These are phyloP conservation scores for Leishmania aethiopica DNA, from an alignment of 208 protist genomes.

Conservation along the genomic window DNA sequence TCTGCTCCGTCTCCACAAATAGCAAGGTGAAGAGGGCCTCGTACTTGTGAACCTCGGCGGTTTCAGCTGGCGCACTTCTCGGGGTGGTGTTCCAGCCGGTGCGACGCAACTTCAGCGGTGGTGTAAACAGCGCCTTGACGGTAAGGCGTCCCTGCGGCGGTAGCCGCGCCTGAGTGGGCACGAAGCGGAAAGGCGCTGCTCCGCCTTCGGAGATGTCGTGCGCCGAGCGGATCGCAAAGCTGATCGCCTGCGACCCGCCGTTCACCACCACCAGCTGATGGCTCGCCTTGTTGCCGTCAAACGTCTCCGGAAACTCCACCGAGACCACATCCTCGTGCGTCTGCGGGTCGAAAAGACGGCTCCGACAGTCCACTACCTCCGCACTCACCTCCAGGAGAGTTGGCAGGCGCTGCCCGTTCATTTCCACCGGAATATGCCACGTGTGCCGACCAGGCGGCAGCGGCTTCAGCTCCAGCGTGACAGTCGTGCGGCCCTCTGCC, in stretches of 20 bases:
- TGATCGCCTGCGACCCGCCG: slow-evolving; percentile 70
- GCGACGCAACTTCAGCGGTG: slow-evolving; percentile 44
- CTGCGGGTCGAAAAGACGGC: slow-evolving; percentile 58
- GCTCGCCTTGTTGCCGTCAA: slow-evolving; percentile 53
- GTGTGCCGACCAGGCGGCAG: slow-evolving; percentile 45
- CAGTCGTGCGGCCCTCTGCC: slow-evolving; percentile 44
- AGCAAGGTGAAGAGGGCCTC: slow-evolving; percentile 77
- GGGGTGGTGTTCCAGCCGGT: slow-evolving; percentile 57
- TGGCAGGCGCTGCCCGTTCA: slow-evolving; percentile 47
- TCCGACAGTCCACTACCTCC: slow-evolving; percentile 80
- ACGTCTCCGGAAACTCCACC: slow-evolving; percentile 68
- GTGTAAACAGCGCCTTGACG: slow-evolving; percentile 78
- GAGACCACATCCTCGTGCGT: slow-evolving; percentile 62
- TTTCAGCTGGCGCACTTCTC: slow-evolving; percentile 3
- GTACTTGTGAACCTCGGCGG: slow-evolving; percentile 41
- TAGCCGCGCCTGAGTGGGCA: slow-evolving; percentile 75
- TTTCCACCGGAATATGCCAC: slow-evolving; percentile 47
- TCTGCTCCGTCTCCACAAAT: slow-evolving; percentile 89
- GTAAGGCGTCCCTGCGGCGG: slow-evolving; percentile 44
- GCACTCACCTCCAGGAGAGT: slow-evolving; percentile 49
- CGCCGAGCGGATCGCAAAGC: slow-evolving; percentile 80
- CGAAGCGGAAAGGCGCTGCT: slow-evolving; percentile 67
- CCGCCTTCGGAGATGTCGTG: slow-evolving; percentile 53
- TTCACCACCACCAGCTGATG: slow-evolving; percentile 71
- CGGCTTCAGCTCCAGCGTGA: slow-evolving; percentile 62